phyloP scores from a whole-genome alignment of 352 stramenopile species.

The Blastocystis sp. region DNA sequence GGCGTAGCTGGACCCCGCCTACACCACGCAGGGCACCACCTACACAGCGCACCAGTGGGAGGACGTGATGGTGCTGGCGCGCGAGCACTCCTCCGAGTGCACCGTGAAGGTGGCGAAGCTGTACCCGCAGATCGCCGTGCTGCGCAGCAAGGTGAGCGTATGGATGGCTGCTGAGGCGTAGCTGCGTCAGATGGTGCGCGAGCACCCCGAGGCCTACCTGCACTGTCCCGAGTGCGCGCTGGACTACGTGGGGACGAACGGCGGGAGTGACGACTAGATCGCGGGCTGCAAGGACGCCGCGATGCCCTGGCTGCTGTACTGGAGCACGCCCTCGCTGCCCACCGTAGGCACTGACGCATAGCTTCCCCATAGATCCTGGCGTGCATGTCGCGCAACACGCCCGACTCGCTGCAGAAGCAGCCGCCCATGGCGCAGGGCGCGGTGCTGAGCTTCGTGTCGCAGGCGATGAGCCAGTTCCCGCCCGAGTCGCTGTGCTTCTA shows the following conservation, averaged over 20 bases:
- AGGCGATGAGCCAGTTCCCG: slow-evolving; percentile 26
- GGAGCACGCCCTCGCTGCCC: slow-evolving; percentile 7
- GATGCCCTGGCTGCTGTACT: slow-evolving; percentile 56
- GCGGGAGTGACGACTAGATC: not conserved
- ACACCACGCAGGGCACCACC: slow-evolving; percentile 28
- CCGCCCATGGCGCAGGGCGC: slow-evolving; percentile 33
- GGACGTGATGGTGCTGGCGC: slow-evolving; percentile 41
- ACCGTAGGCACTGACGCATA: not conserved
- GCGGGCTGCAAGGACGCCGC: not conserved
- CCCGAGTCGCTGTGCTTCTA: slow-evolving; percentile 62
- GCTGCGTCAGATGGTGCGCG: not conserved
- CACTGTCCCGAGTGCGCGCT: slow-evolving; percentile 20
- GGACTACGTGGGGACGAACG: not conserved
- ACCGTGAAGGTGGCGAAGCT: slow-evolving; percentile 3
- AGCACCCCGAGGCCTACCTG: slow-evolving; percentile 38
- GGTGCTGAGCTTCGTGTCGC: slow-evolving; percentile 39
- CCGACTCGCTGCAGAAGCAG: not conserved
- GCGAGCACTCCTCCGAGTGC: slow-evolving; percentile 38
- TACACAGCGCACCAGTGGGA: slow-evolving; percentile 53
- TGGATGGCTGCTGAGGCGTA: not conserved
- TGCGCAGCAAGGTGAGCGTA: slow-evolving; percentile 13
- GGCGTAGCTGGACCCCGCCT: not conserved
- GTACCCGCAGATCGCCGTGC: slow-evolving; percentile 22
- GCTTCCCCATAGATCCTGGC: slow-evolving; percentile 9
- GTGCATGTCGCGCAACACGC: slow-evolving; percentile 47